Evolutionary conservation across 805 yeast species (phyloP).

Genomic region (Monosporozyma solicola): DNA sequence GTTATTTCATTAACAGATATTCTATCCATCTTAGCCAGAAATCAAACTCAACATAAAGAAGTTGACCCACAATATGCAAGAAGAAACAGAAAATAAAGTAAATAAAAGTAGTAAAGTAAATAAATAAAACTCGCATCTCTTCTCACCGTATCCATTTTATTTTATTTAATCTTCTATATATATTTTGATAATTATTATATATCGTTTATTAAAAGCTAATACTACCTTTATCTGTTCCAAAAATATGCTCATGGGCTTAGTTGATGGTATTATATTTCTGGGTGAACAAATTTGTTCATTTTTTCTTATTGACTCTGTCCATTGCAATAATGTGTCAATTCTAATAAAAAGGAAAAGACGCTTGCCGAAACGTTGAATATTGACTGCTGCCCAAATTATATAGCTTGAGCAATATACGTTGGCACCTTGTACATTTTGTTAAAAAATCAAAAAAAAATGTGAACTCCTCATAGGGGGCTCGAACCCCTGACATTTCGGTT

Average conservation of each 20-base stretch:
- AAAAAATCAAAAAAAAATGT: constrained; percentile 4
- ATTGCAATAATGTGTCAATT: too few relatives aligned
- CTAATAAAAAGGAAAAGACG: too few relatives aligned
- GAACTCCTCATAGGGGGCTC: constrained; percentile 45
- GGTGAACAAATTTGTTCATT: neutral
- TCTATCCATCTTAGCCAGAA: constrained; percentile 68
- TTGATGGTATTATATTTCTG: neutral
- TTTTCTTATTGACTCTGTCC: too few relatives aligned
- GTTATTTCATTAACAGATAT: constrained; percentile 90
- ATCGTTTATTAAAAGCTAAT: neutral
- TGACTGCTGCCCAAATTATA: too few relatives aligned
- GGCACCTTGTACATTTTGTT: too few relatives aligned
- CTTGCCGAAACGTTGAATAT: too few relatives aligned
- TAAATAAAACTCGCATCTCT: neutral
- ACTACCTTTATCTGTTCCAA: neutral
- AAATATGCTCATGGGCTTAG: neutral
- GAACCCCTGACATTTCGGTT: constrained; percentile 43
- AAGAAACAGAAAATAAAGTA: constrained; percentile 50
- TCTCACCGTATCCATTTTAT: neutral
- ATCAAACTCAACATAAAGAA: constrained; percentile 48
- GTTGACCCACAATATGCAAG: constrained; percentile 85
- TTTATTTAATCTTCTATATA: neutral
- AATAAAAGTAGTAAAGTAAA: neutral
- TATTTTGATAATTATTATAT: neutral
- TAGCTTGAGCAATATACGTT: too few relatives aligned